Evolutionary conservation across 257 asterid genomes (phyloP).

Genomic region (Penstemon barbatus): DNA sequence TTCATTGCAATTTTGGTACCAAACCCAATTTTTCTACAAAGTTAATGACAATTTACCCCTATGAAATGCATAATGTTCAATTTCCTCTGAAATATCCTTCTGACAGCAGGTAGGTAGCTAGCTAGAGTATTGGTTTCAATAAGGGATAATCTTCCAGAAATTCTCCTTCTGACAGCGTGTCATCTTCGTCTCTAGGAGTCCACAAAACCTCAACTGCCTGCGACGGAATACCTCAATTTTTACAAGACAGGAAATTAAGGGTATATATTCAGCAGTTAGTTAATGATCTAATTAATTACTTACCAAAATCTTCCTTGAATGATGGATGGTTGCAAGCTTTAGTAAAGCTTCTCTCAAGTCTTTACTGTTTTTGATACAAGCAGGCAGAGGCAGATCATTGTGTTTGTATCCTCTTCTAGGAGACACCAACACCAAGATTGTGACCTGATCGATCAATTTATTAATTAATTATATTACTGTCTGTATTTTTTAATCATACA

Average conservation of each 20-base stretch:
- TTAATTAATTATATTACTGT: no score
- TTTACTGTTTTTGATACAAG: constrained; percentile 56
- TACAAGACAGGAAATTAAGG: neutral
- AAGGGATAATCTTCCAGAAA: constrained; percentile 83
- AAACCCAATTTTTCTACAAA: no score
- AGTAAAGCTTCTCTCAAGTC: constrained; percentile 88
- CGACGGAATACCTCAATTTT: neutral
- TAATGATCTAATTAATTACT: neutral
- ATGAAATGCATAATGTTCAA: no score
- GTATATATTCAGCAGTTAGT: no score
- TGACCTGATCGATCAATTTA: constrained; percentile 47
- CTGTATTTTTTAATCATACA: neutral
- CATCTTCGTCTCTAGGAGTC: constrained; percentile 93
- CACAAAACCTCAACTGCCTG: constrained; percentile 97
- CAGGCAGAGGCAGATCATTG: constrained; percentile 34
- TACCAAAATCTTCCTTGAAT: constrained; percentile 78
- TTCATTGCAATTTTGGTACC: no score
- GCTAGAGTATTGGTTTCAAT: constrained; percentile 46
- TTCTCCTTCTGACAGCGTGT: constrained; percentile 78
- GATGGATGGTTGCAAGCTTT: constrained; percentile 70
- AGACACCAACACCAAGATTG: constrained; percentile 68
- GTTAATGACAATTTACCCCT: no score
- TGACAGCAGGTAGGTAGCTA: no score
- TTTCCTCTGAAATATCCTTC: no score
- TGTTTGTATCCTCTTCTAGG: constrained; percentile 71